A percentile compares a stretch with the other conserved stretches of the same genome.
phyloP scores from a whole-genome alignment of 495 filamentous ascomycete genomes.

The Amphirosellinia nigrospora region DNA sequence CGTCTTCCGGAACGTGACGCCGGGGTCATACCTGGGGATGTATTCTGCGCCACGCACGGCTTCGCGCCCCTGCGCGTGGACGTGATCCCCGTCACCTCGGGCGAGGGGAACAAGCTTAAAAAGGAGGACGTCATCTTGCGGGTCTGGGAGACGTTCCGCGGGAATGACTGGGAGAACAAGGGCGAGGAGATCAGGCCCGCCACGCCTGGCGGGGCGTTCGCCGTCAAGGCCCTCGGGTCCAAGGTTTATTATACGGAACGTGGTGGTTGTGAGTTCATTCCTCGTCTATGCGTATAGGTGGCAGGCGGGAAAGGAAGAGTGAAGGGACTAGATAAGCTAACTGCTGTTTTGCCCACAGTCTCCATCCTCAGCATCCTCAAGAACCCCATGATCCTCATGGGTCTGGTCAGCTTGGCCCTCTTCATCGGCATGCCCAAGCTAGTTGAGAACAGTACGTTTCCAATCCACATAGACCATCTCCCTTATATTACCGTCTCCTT shows the following conservation, averaged over 20 bases:
- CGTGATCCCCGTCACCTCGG: constrained; percentile 51
- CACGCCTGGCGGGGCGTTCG: constrained; percentile 49
- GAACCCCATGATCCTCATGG: constrained; percentile 95
- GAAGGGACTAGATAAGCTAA: neutral
- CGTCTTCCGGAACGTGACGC: constrained; percentile 68
- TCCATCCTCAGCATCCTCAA: constrained; percentile 73
- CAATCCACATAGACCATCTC: neutral
- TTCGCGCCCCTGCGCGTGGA: constrained; percentile 82
- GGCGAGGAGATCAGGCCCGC: constrained; percentile 60
- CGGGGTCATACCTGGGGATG: constrained; percentile 80
- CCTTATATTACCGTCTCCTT: neutral
- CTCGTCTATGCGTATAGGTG: neutral
- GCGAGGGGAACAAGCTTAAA: neutral
- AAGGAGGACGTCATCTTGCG: constrained; percentile 59
- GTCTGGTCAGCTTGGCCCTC: constrained; percentile 75
- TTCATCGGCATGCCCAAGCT: constrained; percentile 92
- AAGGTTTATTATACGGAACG: constrained; percentile 79
- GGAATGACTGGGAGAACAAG: constrained; percentile 85
- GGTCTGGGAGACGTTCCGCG: constrained; percentile 87
- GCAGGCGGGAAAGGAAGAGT: neutral
- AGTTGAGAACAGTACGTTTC: constrained; percentile 87
- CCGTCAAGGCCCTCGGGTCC: constrained; percentile 62
- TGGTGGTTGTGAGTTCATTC: constrained; percentile 67
- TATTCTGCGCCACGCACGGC: constrained; percentile 72
- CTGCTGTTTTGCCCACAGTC: constrained; percentile 38